Conservation (phyloP, 2,329 filamentous ascomycete species). For the Cordyceps militaris region DNA sequence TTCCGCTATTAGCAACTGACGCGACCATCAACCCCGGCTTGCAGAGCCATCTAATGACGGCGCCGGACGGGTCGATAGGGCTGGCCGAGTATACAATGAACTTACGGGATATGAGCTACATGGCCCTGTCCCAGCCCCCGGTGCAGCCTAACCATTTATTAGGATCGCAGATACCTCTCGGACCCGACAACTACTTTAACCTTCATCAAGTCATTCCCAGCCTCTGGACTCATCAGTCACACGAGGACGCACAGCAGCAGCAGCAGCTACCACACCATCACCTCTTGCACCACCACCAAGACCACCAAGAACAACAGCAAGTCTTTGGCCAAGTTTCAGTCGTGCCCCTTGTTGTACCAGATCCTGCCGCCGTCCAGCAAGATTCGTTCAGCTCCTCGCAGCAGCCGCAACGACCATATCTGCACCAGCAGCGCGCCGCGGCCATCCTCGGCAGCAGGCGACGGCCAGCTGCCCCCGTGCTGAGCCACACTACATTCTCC, state of each 20-base stretch:
- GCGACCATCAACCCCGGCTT: neutral
- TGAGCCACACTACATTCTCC: neutral
- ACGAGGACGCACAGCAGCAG: neutral
- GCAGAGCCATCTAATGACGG: neutral
- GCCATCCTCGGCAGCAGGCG: neutral
- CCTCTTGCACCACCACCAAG: neutral
- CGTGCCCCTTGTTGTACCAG: neutral
- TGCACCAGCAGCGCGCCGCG: neutral
- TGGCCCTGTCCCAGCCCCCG: constrained; percentile 17
- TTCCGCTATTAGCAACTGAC: constrained; percentile 9
- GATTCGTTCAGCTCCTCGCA: neutral
- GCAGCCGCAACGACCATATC: neutral
- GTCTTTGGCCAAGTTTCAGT: neutral
- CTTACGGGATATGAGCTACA: constrained; percentile 28
- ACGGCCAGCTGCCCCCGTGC: neutral
- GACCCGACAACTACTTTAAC: neutral
- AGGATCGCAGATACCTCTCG: neutral
- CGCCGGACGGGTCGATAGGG: constrained; percentile 23
- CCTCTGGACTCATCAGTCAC: neutral
- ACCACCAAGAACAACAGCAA: neutral
- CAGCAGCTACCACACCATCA: neutral
- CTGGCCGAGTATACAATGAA: constrained; percentile 29
- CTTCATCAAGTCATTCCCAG: neutral
- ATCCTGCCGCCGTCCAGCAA: neutral
- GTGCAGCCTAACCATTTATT: constrained; percentile 23